A percentile compares a stretch with the other conserved stretches of the same genome.
phyloP scores from a whole-genome alignment of 1,284 basidiomycete species.

The Rhodofomes roseus region DNA sequence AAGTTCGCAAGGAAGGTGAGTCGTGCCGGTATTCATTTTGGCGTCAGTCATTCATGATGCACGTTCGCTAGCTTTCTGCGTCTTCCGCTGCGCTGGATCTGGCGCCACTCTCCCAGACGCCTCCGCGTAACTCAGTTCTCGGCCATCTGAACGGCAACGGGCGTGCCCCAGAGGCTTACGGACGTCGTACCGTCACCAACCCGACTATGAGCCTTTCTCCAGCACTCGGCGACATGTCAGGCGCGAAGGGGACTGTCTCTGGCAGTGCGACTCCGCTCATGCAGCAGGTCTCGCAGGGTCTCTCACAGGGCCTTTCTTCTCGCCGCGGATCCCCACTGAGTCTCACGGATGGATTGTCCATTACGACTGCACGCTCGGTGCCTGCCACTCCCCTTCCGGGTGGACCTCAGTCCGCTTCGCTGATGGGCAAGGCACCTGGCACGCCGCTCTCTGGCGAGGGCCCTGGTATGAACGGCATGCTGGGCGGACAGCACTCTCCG shows the following conservation, averaged over 20 bases:
- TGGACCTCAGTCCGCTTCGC: constrained; percentile 41
- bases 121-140: constrained; percentile 60
- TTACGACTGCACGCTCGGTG: constrained; percentile 62
- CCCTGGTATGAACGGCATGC: constrained; percentile 55
- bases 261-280: constrained; percentile 61
- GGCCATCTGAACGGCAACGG: constrained; percentile 67
- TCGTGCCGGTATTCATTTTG: constrained; percentile 6
- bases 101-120: constrained; percentile 83
- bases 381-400: constrained; percentile 70
- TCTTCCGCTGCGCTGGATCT: constrained; percentile 91
- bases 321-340: constrained; percentile 70
- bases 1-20: constrained; percentile 75
- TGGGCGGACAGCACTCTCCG: constrained; percentile 49
- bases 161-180: constrained; percentile 53
- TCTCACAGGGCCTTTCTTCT: constrained; percentile 45
- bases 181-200: constrained; percentile 66
- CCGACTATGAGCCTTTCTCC: constrained; percentile 62
- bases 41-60: constrained; percentile 1
- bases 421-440: constrained; percentile 62
- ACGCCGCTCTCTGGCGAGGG: constrained; percentile 64
- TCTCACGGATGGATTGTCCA: constrained; percentile 54
- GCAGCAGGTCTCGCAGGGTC: constrained; percentile 57
- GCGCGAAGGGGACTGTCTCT: constrained; percentile 46
- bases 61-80: constrained; percentile 66
- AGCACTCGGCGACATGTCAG: constrained; percentile 43